A percentile compares a stretch with the other conserved stretches of the same genome.
Conservation (phyloP, 176 grass and related monocot species). For the Phoenix roebelenii region DNA sequence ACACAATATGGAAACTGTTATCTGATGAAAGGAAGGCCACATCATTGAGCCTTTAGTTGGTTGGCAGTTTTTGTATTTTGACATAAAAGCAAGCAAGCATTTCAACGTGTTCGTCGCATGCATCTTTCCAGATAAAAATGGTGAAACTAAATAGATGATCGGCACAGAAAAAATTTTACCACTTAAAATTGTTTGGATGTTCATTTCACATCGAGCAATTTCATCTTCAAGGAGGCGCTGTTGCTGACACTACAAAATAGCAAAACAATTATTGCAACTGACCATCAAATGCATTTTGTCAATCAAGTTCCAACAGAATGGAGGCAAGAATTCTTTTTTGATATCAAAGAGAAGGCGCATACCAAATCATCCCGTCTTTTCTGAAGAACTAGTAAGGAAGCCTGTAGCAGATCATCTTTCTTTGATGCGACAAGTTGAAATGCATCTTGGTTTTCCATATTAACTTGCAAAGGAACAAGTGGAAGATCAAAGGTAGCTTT, state of each 20-base stretch:
- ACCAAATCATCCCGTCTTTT: constrained; percentile 20
- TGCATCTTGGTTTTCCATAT: not conserved
- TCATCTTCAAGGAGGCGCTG: constrained; percentile 21
- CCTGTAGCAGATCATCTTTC: constrained; percentile 6
- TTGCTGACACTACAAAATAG: constrained; percentile 22
- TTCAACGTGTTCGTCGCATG: too few species aligned
- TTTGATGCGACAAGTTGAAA: not conserved
- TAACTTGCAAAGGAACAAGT: not conserved
- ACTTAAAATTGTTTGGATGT: constrained; percentile 27
- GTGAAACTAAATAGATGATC: too few species aligned
- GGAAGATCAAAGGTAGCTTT: not conserved
- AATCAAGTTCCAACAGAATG: too few species aligned
- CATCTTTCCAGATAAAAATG: too few species aligned
- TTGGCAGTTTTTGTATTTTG: too few species aligned
- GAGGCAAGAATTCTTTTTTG: too few species aligned
- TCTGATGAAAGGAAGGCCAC: too few species aligned
- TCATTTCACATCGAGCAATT: constrained; percentile 37
- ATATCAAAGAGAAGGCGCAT: not conserved
- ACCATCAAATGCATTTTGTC: not conserved
- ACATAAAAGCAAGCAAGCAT: too few species aligned
- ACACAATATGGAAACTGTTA: too few species aligned
- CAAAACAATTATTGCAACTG: not conserved
- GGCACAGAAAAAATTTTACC: constrained; percentile 16
- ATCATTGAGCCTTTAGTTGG: too few species aligned
- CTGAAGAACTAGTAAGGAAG: constrained; percentile 21